phyloP scores from a whole-genome alignment of 371 early-diverging fungal species.

The Encephalitozoon romaleae region DNA sequence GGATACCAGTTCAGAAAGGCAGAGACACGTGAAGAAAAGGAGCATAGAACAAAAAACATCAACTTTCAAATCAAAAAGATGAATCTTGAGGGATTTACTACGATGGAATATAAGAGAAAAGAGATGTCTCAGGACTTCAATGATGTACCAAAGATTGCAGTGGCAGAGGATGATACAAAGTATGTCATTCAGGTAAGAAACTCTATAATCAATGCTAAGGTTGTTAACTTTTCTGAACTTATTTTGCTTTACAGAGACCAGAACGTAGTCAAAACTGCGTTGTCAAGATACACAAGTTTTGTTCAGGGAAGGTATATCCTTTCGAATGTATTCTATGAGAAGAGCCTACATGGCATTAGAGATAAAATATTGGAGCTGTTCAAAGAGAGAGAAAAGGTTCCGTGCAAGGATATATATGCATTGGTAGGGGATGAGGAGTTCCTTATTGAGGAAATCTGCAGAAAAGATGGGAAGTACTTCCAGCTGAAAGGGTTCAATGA shows the following conservation, averaged over 20 bases:
- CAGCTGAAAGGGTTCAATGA: constrained; percentile 27
- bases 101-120: background rate
- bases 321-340: constrained; percentile 42
- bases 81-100: constrained; percentile 29
- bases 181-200: constrained; percentile 2
- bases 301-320: constrained; percentile 41
- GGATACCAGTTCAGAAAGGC: constrained; percentile 30
- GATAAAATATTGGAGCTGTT: constrained; percentile 24
- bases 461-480: constrained; percentile 14
- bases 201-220: constrained; percentile 22
- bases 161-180: background rate
- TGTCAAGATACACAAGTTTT: constrained; percentile 34
- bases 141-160: background rate
- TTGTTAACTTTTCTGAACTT: constrained; percentile 39
- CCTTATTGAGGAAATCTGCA: constrained; percentile 25
- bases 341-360: constrained; percentile 22
- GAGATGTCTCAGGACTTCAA: background rate
- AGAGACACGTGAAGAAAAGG: constrained; percentile 53
- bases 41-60: constrained; percentile 48
- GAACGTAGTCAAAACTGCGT: constrained; percentile 6
- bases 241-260: constrained; percentile 5
- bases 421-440: constrained; percentile 28
- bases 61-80: constrained; percentile 42
- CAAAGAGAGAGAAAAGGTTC: background rate
- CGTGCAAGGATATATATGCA: background rate